phyloP scores from a whole-genome alignment of 2,329 filamentous ascomycete species.

The Zelopaecilomyces penicillatus region DNA sequence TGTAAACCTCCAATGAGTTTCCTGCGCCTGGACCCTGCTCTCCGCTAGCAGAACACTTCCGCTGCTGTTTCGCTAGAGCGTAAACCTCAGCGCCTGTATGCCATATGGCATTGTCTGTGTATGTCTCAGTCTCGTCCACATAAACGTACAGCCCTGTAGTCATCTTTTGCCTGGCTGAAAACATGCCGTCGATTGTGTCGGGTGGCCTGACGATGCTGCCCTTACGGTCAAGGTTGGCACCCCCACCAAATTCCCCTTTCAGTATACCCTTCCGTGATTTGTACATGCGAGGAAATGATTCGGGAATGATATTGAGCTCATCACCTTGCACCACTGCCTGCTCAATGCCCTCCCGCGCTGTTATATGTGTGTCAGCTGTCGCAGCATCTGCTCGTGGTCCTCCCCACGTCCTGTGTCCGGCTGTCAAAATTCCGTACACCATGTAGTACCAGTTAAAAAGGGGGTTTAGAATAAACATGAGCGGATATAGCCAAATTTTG shows the following conservation, averaged over 20 bases:
- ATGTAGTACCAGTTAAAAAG: conserved; percentile 99
- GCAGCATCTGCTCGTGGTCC: conserved; percentile 86
- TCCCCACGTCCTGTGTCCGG: conserved; percentile 90
- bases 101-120: background rate
- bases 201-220: conserved; percentile 62
- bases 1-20: conserved; percentile 63
- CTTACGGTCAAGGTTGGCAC: conserved; percentile 34
- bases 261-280: conserved; percentile 35
- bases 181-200: conserved; percentile 67
- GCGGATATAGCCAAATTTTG: conserved; percentile 89
- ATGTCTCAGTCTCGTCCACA: conserved; percentile 14
- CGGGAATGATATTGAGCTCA: conserved; percentile 81
- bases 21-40: conserved; percentile 47
- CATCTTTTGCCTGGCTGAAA: conserved; percentile 61
- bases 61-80: conserved; percentile 11
- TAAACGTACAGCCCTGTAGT: conserved; percentile 63
- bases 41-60: conserved; percentile 60
- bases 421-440: conserved; percentile 93
- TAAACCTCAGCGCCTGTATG: too few species aligned
- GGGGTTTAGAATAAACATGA: conserved; percentile 93
- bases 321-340: conserved; percentile 71
- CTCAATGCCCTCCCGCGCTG: conserved; percentile 76
- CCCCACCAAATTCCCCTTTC: conserved; percentile 18
- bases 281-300: conserved; percentile 63
- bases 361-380: conserved; percentile 65